These are phyloP conservation scores for Solanum peruvianum DNA, from an alignment of 257 asterid species.

Conservation along the genomic window DNA sequence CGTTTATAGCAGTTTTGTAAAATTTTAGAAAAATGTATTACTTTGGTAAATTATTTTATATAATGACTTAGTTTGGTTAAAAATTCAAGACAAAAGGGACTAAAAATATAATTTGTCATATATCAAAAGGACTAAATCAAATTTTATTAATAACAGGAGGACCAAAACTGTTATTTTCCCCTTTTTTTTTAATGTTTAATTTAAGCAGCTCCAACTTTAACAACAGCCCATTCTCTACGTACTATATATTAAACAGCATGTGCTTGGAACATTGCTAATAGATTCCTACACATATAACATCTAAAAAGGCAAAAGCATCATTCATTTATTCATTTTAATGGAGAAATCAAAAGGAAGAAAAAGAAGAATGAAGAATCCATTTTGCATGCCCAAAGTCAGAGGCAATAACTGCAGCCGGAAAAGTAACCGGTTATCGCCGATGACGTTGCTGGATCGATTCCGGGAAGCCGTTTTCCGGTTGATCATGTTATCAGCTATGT, in stretches of 20 bases:
- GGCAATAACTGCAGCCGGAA: slow-evolving; percentile 6
- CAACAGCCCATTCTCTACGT: background rate
- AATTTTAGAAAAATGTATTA: no score
- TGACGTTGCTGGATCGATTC: slow-evolving; percentile 31
- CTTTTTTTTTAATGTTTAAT: background rate
- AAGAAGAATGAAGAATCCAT: slow-evolving; percentile 10
- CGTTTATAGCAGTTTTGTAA: no score
- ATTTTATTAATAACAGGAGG: background rate
- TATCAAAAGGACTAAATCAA: background rate
- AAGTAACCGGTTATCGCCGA: slow-evolving; percentile 9
- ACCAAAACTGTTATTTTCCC: background rate
- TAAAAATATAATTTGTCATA: background rate
- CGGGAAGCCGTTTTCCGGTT: slow-evolving; percentile 30
- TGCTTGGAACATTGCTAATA: background rate
- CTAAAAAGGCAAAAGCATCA: background rate
- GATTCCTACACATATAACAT: background rate
- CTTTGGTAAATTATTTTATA: no score
- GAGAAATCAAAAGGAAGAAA: slow-evolving; percentile 1
- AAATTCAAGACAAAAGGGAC: background rate
- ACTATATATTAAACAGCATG: background rate
- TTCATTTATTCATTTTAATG: background rate
- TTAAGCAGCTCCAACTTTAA: background rate
- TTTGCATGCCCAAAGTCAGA: slow-evolving; percentile 19
- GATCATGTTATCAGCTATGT: slow-evolving; percentile 29
- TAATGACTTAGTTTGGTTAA: no score